These are phyloP conservation scores for Dothideomycetes sp. DNA, from an alignment of 2,329 filamentous ascomycete species.

Conservation along the genomic window DNA sequence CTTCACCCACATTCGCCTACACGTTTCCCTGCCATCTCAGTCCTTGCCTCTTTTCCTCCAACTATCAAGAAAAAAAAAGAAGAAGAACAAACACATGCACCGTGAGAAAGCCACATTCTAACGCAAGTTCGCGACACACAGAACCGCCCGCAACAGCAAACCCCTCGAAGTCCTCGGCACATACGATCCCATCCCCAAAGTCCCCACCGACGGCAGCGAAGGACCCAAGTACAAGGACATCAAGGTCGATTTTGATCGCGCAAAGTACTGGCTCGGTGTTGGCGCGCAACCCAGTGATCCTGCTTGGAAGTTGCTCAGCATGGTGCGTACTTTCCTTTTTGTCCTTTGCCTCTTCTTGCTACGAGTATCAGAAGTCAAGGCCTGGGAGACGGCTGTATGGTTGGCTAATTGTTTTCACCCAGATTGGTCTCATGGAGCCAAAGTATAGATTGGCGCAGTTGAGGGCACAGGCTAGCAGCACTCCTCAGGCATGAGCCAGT, in stretches of 20 bases:
- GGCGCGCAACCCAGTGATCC: constrained; percentile 90
- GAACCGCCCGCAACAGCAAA: constrained; percentile 75
- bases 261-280: constrained; percentile 94
- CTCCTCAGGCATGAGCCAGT: no score
- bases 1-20: neutral
- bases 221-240: constrained; percentile 74
- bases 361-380: no score
- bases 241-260: constrained; percentile 68
- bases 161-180: constrained; percentile 84
- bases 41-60: neutral
- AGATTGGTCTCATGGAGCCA: constrained; percentile 37
- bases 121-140: constrained; percentile 27
- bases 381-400: no score
- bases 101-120: no score
- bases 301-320: constrained; percentile 73
- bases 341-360: no score
- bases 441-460: constrained; percentile 21
- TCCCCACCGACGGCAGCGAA: constrained; percentile 36
- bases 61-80: neutral
- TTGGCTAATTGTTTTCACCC: no score
- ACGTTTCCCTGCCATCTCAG: neutral
- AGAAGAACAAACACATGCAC: neutral
- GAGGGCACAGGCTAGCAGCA: no score
- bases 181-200: constrained; percentile 51
- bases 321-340: constrained; percentile 48